phyloP scores from a whole-genome alignment of 306 rosid genomes.

The Chamaecrista fasciculata region DNA sequence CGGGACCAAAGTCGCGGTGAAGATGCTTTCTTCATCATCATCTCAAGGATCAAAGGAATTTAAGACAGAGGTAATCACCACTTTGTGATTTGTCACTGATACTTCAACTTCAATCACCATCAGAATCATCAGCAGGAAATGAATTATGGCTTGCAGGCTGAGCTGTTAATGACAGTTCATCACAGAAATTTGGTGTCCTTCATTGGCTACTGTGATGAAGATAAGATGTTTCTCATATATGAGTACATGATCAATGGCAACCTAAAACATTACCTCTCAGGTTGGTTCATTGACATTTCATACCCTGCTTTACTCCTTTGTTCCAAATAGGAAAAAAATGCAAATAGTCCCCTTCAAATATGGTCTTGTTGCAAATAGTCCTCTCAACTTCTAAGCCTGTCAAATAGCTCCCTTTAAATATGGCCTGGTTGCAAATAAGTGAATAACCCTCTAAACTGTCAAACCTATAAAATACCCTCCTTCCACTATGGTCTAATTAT shows the following conservation, averaged over 20 bases:
- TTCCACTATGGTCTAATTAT: too few species aligned
- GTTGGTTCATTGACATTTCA: conserved; percentile 1
- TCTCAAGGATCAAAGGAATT: conserved; percentile 72
- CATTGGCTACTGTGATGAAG: conserved; percentile 56
- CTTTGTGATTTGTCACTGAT: not conserved
- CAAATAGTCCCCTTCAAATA: too few species aligned
- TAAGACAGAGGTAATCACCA: conserved; percentile 54
- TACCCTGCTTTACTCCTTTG: not conserved
- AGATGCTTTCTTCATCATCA: conserved; percentile 61
- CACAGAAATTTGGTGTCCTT: conserved; percentile 60
- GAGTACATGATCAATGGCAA: conserved; percentile 65
- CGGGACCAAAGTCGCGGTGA: conserved; percentile 61
- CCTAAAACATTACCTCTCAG: conserved; percentile 51
- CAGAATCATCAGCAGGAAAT: conserved; percentile 11
- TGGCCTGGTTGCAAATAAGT: too few species aligned
- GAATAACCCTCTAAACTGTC: too few species aligned
- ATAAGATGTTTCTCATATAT: conserved; percentile 54
- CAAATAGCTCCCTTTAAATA: too few species aligned
- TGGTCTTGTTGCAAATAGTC: too few species aligned
- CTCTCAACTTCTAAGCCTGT: too few species aligned
- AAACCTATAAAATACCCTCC: too few species aligned
- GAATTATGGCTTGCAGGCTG: conserved; percentile 45
- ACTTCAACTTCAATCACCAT: not conserved
- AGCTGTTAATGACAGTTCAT: conserved; percentile 57
- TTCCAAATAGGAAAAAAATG: conserved; percentile 6